Evolutionary conservation across 495 filamentous ascomycete species (phyloP).

Genomic region (Penicillium robsamsonii): DNA sequence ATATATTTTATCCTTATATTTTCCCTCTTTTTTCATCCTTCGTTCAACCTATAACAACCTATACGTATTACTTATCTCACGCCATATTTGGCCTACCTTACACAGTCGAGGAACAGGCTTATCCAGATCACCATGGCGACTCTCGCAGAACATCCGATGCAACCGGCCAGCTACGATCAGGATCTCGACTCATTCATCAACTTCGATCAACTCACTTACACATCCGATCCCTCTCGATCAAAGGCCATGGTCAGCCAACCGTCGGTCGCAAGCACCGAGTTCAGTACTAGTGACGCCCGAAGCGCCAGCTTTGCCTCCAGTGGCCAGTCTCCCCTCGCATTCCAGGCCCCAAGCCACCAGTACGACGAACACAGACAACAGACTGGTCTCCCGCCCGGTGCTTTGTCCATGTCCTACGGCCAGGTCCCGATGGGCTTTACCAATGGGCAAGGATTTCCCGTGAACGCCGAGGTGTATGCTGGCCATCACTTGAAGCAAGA

Average conservation of each 20-base stretch:
- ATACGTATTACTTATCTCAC: neutral
- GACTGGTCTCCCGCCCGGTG: constrained; percentile 80
- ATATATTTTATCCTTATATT: constrained; percentile 2
- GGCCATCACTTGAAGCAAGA: constrained; percentile 51
- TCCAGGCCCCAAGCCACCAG: constrained; percentile 82
- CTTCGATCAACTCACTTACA: constrained; percentile 48
- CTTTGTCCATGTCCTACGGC: constrained; percentile 67
- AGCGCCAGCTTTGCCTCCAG: constrained; percentile 43
- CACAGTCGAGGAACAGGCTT: constrained; percentile 6
- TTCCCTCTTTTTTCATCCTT: constrained; percentile 8
- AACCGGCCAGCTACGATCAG: constrained; percentile 39
- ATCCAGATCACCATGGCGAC: constrained; percentile 37
- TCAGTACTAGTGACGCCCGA: constrained; percentile 35
- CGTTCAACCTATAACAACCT: constrained; percentile 5
- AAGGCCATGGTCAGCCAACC: constrained; percentile 42
- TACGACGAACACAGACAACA: constrained; percentile 92
- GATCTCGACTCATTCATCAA: constrained; percentile 52
- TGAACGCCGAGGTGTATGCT: constrained; percentile 48
- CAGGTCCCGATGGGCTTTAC: constrained; percentile 53
- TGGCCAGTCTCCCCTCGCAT: constrained; percentile 52
- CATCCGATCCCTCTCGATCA: constrained; percentile 40
- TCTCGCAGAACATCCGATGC: constrained; percentile 41
- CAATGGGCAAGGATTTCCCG: constrained; percentile 46
- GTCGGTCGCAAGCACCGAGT: constrained; percentile 40
- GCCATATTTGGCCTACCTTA: neutral